Evolutionary conservation across 1,284 basidiomycete species (phyloP), one percentile per base, ranked within the genome.

Genomic region (Malassezia pachydermatis): DNA sequence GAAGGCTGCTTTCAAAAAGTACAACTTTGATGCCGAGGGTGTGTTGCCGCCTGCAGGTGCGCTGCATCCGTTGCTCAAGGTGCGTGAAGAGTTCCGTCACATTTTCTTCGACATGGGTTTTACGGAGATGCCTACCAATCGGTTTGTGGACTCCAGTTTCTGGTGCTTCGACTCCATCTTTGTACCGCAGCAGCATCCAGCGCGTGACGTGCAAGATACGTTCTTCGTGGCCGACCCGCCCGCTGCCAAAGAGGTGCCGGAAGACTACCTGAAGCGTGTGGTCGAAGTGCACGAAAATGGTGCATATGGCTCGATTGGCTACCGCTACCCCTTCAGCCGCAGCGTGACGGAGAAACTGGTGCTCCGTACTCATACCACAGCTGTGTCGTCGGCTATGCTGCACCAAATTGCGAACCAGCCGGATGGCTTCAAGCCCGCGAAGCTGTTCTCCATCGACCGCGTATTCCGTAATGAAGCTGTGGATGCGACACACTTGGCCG

Each of bases 21-120:
- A 98, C 77, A 99, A 99, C 75, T 98, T 98, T 68, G 88, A 95
- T 64, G 92, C 94, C 1, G 88, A 90, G 60, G 94, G 94, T 54
- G 80, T 84, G 32, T 84, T 84, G 4, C 84, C 89, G 3, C 79
- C 80, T 27, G 86, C 88, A 24, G 94, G 94, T 41, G 88, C 90
- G 10, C 77, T 98, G 27, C 94, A 98, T 73, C 94, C 92, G 5
- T 78, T 99, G 24, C 80, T 98, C 60, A 98, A 98, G 77, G 94
- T 99, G 28, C 80, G 94, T 46, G 92, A 98, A 73, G 94, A 99
- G 74, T 89, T 99, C 73, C 80, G 90, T 44, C 86, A 86, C 71
- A 96, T 98, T 69, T 99, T 99, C 79, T 81, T 99, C 63, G 94
- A 99, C 73, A 96, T 98, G 88, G 94, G 94, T 87, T 99, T 98